These are phyloP conservation scores for Discostella pseudostelligera DNA, from an alignment of 108 stramenopile species.

Conservation along the genomic window DNA sequence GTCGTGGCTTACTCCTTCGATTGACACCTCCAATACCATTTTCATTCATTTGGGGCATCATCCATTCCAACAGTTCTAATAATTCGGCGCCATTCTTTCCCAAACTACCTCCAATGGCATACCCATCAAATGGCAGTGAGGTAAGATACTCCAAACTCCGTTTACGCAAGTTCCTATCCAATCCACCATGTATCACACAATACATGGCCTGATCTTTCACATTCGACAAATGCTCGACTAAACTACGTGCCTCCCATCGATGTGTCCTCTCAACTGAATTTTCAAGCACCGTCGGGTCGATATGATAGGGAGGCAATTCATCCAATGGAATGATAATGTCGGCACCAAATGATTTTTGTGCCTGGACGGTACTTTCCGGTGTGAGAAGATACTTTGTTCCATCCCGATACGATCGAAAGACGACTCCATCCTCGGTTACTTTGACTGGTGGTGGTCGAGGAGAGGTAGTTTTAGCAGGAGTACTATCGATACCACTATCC, in stretches of 20 bases:
- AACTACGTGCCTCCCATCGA: conserved; percentile 91
- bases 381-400: conserved; percentile 82
- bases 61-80: conserved; percentile 78
- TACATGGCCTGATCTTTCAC: conserved; percentile 89
- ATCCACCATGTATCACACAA: conserved; percentile 90
- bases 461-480: too few relatives aligned
- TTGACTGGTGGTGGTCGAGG: conserved; percentile 49
- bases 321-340: conserved; percentile 96
- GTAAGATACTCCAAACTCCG: conserved; percentile 85
- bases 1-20: conserved; percentile 77
- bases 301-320: conserved; percentile 90
- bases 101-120: conserved; percentile 89
- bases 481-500: too few relatives aligned
- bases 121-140: conserved; percentile 91
- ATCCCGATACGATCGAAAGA: conserved; percentile 88
- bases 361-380: conserved; percentile 87
- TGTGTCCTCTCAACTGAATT: conserved; percentile 85
- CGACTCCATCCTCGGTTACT: conserved; percentile 88
- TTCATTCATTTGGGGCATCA: conserved; percentile 86
- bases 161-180: conserved; percentile 75
- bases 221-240: conserved; percentile 80
- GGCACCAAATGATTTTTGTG: conserved; percentile 89
- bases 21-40: conserved; percentile 22
- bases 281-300: conserved; percentile 55
- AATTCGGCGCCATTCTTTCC: conserved; percentile 87